phyloP scores from a whole-genome alignment of 495 filamentous ascomycete species.

The Annulohypoxylon maeteangense region DNA sequence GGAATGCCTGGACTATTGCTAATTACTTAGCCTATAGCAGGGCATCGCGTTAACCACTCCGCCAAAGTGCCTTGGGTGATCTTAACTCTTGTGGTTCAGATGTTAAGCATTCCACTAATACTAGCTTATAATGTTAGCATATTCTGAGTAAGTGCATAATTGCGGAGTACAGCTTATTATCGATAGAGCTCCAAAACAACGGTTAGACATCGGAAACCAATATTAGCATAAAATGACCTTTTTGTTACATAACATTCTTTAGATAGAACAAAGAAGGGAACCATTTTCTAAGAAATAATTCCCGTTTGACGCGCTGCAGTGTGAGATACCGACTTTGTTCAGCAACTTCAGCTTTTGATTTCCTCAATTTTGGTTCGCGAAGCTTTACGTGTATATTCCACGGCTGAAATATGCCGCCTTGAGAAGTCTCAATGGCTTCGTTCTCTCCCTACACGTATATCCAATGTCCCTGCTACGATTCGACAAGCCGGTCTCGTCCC shows the following conservation, averaged over 20 bases:
- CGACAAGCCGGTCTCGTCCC: conserved; percentile 56
- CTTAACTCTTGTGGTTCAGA: not conserved
- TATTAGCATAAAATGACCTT: not conserved
- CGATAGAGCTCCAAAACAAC: not conserved
- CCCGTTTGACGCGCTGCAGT: not conserved
- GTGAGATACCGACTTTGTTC: not conserved
- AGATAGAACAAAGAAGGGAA: not conserved
- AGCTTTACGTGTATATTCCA: not conserved
- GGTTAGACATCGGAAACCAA: not conserved
- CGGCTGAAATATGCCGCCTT: conserved; percentile 43
- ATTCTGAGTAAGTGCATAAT: not conserved
- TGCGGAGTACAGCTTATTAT: not conserved
- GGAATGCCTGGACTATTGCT: conserved; percentile 8
- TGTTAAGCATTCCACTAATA: not conserved
- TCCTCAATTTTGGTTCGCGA: not conserved
- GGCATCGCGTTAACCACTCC: conserved; percentile 25
- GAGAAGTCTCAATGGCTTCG: conserved; percentile 68
- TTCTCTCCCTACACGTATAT: conserved; percentile 91
- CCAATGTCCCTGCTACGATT: conserved; percentile 87
- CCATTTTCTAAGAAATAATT: not conserved
- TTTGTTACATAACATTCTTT: not conserved
- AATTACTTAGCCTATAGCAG: not conserved
- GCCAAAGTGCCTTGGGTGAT: conserved; percentile 8
- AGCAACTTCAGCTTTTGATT: not conserved
- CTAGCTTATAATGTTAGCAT: not conserved